Evolutionary conservation across 805 yeast species (phyloP).

Genomic region (Myxozyma monticola): DNA sequence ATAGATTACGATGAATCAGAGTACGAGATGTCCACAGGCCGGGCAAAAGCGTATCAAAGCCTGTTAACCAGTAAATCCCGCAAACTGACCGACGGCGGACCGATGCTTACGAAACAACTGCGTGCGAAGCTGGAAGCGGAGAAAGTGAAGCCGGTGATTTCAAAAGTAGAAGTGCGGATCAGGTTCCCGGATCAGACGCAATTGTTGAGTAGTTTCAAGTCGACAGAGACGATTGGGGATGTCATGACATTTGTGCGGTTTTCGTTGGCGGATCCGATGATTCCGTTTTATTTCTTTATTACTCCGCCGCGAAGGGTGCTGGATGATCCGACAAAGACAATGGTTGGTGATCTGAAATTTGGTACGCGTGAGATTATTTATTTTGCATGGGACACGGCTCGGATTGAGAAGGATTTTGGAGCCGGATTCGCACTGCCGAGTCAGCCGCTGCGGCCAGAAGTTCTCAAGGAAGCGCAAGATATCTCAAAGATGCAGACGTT

Average conservation of each 20-base stretch:
- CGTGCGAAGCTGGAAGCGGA: slow-evolving; percentile 39
- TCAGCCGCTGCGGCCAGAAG: slow-evolving; percentile 22
- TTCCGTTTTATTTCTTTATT: slow-evolving; percentile 44
- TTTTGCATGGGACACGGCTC: slow-evolving; percentile 38
- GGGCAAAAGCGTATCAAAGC: slow-evolving; percentile 31
- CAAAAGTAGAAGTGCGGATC: slow-evolving; percentile 48
- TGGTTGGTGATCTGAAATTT: slow-evolving; percentile 46
- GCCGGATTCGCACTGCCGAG: slow-evolving; percentile 11
- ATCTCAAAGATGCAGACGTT: slow-evolving; percentile 13
- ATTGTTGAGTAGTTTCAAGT: slow-evolving; percentile 52
- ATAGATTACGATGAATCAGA: slow-evolving; percentile 27
- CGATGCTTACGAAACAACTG: slow-evolving; percentile 46
- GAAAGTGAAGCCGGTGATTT: slow-evolving; percentile 24
- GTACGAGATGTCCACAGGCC: slow-evolving; percentile 30
- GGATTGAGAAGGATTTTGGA: slow-evolving; percentile 31
- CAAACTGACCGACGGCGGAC: slow-evolving; percentile 37
- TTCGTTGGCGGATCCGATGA: slow-evolving; percentile 36
- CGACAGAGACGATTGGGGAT: slow-evolving; percentile 45
- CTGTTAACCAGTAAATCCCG: slow-evolving; percentile 30
- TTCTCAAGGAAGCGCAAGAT: slow-evolving; percentile 22
- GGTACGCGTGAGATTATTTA: slow-evolving; percentile 50
- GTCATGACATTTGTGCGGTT: slow-evolving; percentile 40
- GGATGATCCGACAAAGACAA: slow-evolving; percentile 35
- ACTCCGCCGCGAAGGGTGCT: slow-evolving; percentile 51
- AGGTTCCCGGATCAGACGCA: slow-evolving; percentile 59